phyloP scores from a whole-genome alignment of 164 flowering plant species.

The Amborella trichopoda region DNA sequence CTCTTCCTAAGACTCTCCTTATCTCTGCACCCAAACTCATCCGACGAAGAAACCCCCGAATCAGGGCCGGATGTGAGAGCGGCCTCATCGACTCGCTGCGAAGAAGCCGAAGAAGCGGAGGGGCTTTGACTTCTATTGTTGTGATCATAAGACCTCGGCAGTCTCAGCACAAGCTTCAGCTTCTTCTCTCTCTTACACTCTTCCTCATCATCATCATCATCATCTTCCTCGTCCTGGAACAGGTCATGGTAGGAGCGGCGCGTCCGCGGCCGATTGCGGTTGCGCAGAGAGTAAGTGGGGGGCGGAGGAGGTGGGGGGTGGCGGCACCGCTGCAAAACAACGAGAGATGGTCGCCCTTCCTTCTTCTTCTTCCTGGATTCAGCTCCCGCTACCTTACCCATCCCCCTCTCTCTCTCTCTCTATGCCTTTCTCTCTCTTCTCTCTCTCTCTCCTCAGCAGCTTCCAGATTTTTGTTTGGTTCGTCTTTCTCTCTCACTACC shows the following conservation, averaged over 20 bases:
- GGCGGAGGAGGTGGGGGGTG: conserved; percentile 22
- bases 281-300: conserved; percentile 7
- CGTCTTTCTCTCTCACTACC: too few relatives aligned
- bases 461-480: too few relatives aligned
- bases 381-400: conserved; percentile 19
- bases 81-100: too few relatives aligned
- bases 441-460: not conserved
- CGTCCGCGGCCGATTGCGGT: conserved; percentile 6
- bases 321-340: conserved; percentile 53
- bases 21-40: too few relatives aligned
- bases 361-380: conserved; percentile 47
- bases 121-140: too few relatives aligned
- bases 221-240: not conserved
- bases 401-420: conserved; percentile 1
- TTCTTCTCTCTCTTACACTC: conserved; percentile 34
- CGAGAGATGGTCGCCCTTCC: conserved; percentile 78
- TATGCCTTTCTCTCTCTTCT: not conserved
- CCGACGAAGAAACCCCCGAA: too few relatives aligned
- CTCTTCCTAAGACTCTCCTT: too few relatives aligned
- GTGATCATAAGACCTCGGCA: conserved; percentile 16
- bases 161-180: conserved; percentile 32
- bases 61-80: too few relatives aligned
- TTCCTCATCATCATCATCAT: conserved; percentile 19
- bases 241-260: conserved; percentile 15
- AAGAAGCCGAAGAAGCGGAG: too few relatives aligned